These are phyloP conservation scores for Cynanchum wilfordii DNA, from an alignment of 257 asterid species.

Conservation along the genomic window DNA sequence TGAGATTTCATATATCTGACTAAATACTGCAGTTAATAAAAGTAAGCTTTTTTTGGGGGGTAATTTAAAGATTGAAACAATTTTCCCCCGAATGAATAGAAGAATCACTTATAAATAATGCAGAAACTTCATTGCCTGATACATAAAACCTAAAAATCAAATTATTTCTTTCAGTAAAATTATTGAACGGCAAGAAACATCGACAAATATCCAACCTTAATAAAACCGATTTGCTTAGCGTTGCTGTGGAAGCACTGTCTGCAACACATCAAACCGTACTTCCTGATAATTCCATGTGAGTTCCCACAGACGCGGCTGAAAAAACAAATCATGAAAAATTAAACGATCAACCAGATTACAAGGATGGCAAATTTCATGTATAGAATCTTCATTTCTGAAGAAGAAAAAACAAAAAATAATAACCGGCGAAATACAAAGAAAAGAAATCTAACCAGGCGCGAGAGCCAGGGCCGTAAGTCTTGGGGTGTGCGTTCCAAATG, in stretches of 20 bases:
- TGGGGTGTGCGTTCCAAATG: constrained; percentile 62
- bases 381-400: background rate
- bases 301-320: constrained; percentile 12
- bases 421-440: background rate
- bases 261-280: constrained; percentile 20
- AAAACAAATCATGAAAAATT: background rate
- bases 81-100: too few species aligned
- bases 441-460: constrained; percentile 37
- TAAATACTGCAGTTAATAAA: background rate
- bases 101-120: background rate
- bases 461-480: constrained; percentile 60
- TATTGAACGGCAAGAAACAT: background rate
- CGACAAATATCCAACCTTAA: background rate
- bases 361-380: background rate
- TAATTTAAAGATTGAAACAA: too few species aligned
- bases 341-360: background rate
- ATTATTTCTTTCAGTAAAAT: background rate
- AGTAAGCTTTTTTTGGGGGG: background rate
- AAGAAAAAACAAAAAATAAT: background rate
- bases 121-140: background rate
- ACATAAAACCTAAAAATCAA: background rate
- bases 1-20: background rate
- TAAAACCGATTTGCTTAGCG: constrained; percentile 15
- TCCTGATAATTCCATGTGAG: constrained; percentile 11
- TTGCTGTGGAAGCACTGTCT: constrained; percentile 15